Base-by-base conservation (phyloP, 148 eudicot genomes). In the Camellia japonica region DNA sequence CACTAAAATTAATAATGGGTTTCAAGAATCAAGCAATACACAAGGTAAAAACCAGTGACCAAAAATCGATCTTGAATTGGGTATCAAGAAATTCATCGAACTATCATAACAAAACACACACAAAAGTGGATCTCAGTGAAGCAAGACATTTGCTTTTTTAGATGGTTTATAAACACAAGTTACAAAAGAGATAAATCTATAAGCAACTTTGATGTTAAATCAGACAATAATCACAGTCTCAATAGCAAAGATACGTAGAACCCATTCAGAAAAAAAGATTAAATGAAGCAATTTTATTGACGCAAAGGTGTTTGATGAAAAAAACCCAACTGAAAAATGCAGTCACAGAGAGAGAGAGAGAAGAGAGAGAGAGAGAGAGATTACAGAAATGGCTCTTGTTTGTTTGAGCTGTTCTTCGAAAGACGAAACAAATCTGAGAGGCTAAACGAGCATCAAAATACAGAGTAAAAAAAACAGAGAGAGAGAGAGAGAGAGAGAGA, bases 371-470 rank as follows among this genome's bases (percentile, higher is more conserved):
- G 78, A 63, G 71, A 69, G 46, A 43, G 70, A 69, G 44, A n/a
- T 30, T 81, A 81, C 80, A 41, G 38, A 51, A 44, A 41, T 6
- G 72, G 23, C 0, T 62, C 23, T 41, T 61, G 55, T 62, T 30
- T 44, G 68, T n/a, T 75, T 44, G 78, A n/a, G 78, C 43, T 38
- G 60, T 71, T 3, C 46, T 78, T 20, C 55, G 60, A 55, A 66
- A 52, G 20, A 52, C 44, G 12, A 20, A 78, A 63, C 38, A 67
- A 60, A 75, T 69, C 80, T 38, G 75, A 68, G 69, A 75, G 75
- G 61, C 79, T 81, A 81, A 67, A 58, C 58, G 49, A 75, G 74
- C 83, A 81, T 75, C 46, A 30, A 38, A 2, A 8, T 64, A 61
- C 58, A 41, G 6, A 67, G 12, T 20, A 14, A 46, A 42, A 14